Evolutionary conservation across 2,329 filamentous ascomycete species (phyloP), one percentile per base, ranked within the genome.

Genomic region (Fusarium equiseti): DNA sequence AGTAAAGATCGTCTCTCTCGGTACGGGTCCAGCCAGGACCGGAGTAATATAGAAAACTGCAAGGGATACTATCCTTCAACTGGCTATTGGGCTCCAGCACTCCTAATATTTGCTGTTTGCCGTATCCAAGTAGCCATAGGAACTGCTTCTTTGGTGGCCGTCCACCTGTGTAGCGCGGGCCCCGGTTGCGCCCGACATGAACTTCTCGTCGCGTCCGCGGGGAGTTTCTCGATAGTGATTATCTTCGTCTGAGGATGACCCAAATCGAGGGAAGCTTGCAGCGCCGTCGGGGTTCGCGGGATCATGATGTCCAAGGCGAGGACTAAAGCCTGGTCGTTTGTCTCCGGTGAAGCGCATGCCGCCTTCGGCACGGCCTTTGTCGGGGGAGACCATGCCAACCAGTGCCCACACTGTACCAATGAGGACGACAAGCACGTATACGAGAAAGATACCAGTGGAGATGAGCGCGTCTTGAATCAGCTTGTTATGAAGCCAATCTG

Each of bases 391-490:
- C 81, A 92, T 88, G 59, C 90, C 85, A 35, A 85, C 84, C 61
- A 90, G 79, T 29, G 91, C 90, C 63, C 93, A 89, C 50, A 89
- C 80, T 59, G 95, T 80, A 51, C 93, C 96, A 50, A 92, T 85
- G 38, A 98, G 84, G 7, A 93, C 88, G 63, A 97, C 87, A 66
- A 96, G 80, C 56, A 97, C 76, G 86, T 94, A 99, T 29, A 97
- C 81, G 6, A 93, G 82, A 15, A 98, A 81, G 7, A 99, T 83
- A 53, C 86, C 88, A 0, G 87, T 85, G 4, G 95, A 92, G 72
- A 98, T 94, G 70, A 97, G 87, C 3, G 92, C 90, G 80, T 98
- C 93, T 66, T 90, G 89, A 51, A 89, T 84, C 68, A 99, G 89
- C 70, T 86, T 89, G 59, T 87, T 86, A 75, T 88, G 83, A 24